Base-by-base conservation (phyloP, 495 filamentous ascomycete species). In the Tetracladium setigerum region DNA sequence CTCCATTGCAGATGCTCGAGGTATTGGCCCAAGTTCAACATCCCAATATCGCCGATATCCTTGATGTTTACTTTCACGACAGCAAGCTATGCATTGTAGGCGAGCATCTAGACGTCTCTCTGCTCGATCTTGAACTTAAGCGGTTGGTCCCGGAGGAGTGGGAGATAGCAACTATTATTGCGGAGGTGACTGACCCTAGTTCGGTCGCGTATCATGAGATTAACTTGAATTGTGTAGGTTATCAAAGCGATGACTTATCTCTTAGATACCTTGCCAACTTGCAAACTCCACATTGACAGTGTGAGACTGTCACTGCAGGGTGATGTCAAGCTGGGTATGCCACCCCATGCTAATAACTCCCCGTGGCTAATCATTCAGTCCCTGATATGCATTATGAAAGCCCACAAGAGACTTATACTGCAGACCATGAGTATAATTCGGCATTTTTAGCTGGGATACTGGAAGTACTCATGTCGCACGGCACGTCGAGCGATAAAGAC, bases 131-230 rank as follows among this genome's bases (percentile, higher is more conserved):
- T 16, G 41, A 39, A 16, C 45, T 51, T 14, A 45, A 44, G 11
- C 38, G 16, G 33, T 31, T 51, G 15, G 41, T 16, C 41, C 41
- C 31, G 15, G 48, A 44, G 30, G 49, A 52, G 41, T 52, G 19
- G 43, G 49, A 52, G 27, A 47, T 52, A 40, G 49, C 43, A 47
- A 52, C 49, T 30, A 47, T 52, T 46, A 37, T 52, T 44, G 30
- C 14, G 47, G 34, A 52, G 43, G 34, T 52, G 17, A n/a, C n/a
- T n/a, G n/a, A 45, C 17, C 36, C 19, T 31, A 33, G 16, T 39
- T 41, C 11, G 16, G 15, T 14, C 31, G 30, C 18, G 6, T 22
- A 22, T 34, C n/a, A 1, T 37, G n/a, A 49, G 35, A 49, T 19
- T 10, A 30, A 47, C 45, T 41, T 3, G 36, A 17, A 44, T 33